Evolutionary conservation across 176 grass and related monocot species (phyloP), one percentile per base, ranked within the genome.

Genomic region (Bromus sterilis): DNA sequence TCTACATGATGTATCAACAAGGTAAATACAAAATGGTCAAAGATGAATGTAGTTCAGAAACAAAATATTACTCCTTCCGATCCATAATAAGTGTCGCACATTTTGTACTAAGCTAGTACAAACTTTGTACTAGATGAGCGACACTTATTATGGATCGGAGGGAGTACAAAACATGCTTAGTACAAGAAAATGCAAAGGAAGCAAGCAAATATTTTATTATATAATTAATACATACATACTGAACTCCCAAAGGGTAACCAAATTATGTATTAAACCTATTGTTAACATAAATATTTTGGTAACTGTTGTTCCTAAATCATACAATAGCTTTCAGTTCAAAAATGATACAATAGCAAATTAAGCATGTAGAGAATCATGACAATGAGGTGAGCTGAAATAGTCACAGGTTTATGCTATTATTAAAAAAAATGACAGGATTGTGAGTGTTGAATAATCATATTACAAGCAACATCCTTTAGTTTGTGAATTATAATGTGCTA

Each of bases 401-500:
- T 20, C 26, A 49, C 2, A 29, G 15, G 9, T 48, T 71, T 29
- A 30, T 49, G 42, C 26, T 46, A 46, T 41, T 56, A 29, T 56
- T 28, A 53, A 77, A 57, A 65, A 39, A 16, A 9, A 67, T 28
- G 32, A 21, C 7, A 56, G 33, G 42, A 56, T 29, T n/a, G 30
- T 41, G 23, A 80, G 44, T 69, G 33, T 70, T 81, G 35, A 26
- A 81, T 81, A 41, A 57, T 26, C 51, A 81, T 9, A 30, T 13
- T 39, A 70, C 65, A 71, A 31, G 66, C 26, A 30, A 56, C 37
- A 26, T 21, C 14, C 32, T 40, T 40, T 56, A 51, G 46, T 80
- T 53, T 56, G 33, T 69, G 34, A 66, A 66, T 65, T 65, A 79
- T 21, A 53, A 80, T 67, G 42, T 66, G 21, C 77, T 66, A 66